phyloP scores from a whole-genome alignment of 2,329 filamentous ascomycete genomes.

The Phyllosticta ampelicida region DNA sequence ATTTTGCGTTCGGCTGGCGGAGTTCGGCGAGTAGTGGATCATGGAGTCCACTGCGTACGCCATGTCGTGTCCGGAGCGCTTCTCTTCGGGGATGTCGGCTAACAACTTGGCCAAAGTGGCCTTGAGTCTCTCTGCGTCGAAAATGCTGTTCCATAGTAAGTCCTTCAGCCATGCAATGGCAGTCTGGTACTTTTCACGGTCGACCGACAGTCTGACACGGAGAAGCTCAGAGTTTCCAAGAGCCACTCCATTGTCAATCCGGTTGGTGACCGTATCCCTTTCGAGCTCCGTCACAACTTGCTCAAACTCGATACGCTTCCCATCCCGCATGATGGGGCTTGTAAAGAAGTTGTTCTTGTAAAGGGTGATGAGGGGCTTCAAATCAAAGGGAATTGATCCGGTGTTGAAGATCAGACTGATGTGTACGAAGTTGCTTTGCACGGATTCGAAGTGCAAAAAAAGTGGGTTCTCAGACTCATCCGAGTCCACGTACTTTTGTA shows the following conservation, averaged over 20 bases:
- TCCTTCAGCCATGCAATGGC: constrained; percentile 76
- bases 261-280: constrained; percentile 79
- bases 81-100: constrained; percentile 83
- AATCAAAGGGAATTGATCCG: constrained; percentile 61
- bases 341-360: constrained; percentile 94
- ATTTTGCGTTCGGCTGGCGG: constrained; percentile 64
- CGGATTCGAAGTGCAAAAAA: constrained; percentile 95
- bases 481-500: constrained; percentile 66
- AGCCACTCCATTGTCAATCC: constrained; percentile 54
- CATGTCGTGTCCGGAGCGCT: constrained; percentile 71
- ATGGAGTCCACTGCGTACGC: constrained; percentile 55
- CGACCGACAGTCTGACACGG: constrained; percentile 71
- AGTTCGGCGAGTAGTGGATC: constrained; percentile 68
- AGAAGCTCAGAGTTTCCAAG: constrained; percentile 75
- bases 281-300: constrained; percentile 86
- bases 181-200: constrained; percentile 74
- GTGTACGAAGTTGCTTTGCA: constrained; percentile 85
- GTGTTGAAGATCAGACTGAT: constrained; percentile 74
- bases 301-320: constrained; percentile 73
- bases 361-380: constrained; percentile 73
- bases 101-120: constrained; percentile 67
- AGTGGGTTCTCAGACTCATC: constrained; percentile 56
- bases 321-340: constrained; percentile 69
- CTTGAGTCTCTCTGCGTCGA: constrained; percentile 56
- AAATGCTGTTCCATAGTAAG: constrained; percentile 79